These are phyloP conservation scores for Caryopteris hybrid DNA, from an alignment of 305 asterid species.

Conservation along the genomic window DNA sequence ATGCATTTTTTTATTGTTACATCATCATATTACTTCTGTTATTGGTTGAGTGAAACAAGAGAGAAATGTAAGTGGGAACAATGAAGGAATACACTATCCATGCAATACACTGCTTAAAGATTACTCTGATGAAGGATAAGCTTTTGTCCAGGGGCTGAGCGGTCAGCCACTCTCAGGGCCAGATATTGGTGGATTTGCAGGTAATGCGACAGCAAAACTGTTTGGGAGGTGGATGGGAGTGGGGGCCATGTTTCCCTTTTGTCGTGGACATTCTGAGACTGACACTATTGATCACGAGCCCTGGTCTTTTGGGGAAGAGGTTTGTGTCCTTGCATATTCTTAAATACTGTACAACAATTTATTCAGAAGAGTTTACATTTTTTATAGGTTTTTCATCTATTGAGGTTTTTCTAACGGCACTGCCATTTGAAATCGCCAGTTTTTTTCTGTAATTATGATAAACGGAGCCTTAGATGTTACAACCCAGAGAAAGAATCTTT, in stretches of 20 bases:
- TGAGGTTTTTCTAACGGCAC: not conserved
- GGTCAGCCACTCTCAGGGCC: slow-evolving; percentile 98
- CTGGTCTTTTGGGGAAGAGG: slow-evolving; percentile 99
- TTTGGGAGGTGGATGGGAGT: slow-evolving; percentile 99
- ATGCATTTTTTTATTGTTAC: not conserved
- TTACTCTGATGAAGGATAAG: slow-evolving; percentile 15
- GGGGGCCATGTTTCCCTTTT: slow-evolving; percentile 91
- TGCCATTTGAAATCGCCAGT: not conserved
- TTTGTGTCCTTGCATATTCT: slow-evolving; percentile 26
- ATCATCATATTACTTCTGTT: not conserved
- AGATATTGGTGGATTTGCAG: slow-evolving; percentile 97
- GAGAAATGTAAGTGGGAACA: not conserved
- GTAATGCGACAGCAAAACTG: slow-evolving; percentile 92
- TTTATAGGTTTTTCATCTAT: not conserved
- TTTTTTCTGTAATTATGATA: not conserved
- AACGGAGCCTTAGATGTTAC: not conserved
- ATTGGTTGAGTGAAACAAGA: not conserved
- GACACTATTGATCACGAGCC: slow-evolving; percentile 87
- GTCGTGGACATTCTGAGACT: slow-evolving; percentile 90
- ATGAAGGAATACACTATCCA: not conserved
- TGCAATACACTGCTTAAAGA: not conserved
- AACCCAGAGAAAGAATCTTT: not conserved
- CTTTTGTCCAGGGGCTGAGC: slow-evolving; percentile 72
- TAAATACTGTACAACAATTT: not conserved
- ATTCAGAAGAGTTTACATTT: not conserved